Percentiles rank a stretch among this genome's conserved stretches.
Conservation (phyloP, 106 monocot species). For the Dendrobium chrysotoxum region DNA sequence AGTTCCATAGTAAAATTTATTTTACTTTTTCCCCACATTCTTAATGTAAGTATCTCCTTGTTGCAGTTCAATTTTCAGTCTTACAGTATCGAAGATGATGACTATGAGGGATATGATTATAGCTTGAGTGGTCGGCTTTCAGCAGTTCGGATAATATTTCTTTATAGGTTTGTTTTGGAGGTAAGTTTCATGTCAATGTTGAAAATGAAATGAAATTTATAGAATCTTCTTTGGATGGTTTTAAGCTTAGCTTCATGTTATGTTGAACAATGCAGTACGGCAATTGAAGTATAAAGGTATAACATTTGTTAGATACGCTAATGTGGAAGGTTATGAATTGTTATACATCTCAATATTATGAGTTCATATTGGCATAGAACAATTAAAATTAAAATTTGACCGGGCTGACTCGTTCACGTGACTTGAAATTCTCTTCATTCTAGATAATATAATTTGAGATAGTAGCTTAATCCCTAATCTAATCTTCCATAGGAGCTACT, state of each 20-base stretch:
- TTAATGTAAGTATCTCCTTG: constrained; percentile 3
- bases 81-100: constrained; percentile 83
- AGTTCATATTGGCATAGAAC: background rate
- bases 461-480: background rate
- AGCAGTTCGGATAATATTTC: constrained; percentile 89
- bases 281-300: background rate
- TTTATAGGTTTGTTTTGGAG: constrained; percentile 95
- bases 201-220: background rate
- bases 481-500: no score
- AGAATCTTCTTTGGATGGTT: background rate
- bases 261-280: background rate
- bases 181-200: constrained; percentile 23
- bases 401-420: background rate
- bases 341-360: background rate
- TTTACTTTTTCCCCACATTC: background rate
- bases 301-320: background rate
- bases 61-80: constrained; percentile 84
- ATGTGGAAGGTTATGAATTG: background rate
- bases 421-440: background rate
- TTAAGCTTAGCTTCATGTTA: background rate
- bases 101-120: constrained; percentile 89
- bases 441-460: background rate
- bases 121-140: constrained; percentile 82
- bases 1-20: background rate
- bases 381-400: background rate